phyloP scores from a whole-genome alignment of 345 rosid genomes.

The Pistacia atlantica region DNA sequence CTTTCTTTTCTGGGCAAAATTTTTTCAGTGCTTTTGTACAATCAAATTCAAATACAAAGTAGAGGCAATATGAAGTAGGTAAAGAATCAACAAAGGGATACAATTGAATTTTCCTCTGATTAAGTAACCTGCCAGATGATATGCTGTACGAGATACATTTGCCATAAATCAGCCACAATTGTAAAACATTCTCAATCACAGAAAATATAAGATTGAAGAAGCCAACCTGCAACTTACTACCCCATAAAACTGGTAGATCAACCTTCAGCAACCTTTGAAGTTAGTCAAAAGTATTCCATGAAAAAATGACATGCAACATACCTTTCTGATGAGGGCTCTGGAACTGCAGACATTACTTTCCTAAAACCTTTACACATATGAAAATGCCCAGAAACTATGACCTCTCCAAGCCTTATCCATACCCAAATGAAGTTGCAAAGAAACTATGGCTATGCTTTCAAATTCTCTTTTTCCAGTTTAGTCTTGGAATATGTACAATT shows the following conservation, averaged over 20 bases:
- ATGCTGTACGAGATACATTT: constrained; percentile 6
- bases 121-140: constrained; percentile 22
- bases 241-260: not conserved
- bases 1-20: not conserved
- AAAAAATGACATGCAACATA: not conserved
- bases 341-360: not conserved
- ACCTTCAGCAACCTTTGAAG: not conserved
- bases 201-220: not conserved
- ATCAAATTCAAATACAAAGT: not conserved
- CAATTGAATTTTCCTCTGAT: not conserved
- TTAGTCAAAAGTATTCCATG: not conserved
- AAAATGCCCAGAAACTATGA: not conserved
- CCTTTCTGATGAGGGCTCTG: constrained; percentile 3
- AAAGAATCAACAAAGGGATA: not conserved
- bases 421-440: constrained; percentile 9
- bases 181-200: not conserved
- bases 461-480: too few species aligned
- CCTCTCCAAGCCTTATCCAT: constrained; percentile 2
- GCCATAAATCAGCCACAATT: constrained; percentile 7
- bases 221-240: constrained; percentile 20
- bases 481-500: too few species aligned
- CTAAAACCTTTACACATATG: not conserved
- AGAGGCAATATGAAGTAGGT: not conserved
- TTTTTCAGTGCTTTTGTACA: not conserved
- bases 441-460: not conserved